Evolutionary conservation across 805 yeast genomes (phyloP), one percentile per base, ranked within the genome.

Genomic region (Candida odintsovae): DNA sequence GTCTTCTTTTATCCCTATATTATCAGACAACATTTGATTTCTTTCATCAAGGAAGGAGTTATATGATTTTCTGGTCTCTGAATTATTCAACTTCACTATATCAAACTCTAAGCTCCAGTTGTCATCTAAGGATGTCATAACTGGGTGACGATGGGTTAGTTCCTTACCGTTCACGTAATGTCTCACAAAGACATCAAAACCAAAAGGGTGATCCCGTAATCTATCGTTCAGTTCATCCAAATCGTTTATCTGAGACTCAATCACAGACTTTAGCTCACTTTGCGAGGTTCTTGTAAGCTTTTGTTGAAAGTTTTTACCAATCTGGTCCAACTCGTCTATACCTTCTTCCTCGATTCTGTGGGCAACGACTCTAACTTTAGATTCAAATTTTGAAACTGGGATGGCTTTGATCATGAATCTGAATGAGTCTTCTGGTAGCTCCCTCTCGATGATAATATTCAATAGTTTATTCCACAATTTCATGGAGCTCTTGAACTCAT

Each of bases 401-500:
- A 47, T 50, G 0, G 64, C 54, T 38, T 50, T 55, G 1, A 64
- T 42, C 11, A 66, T 57, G 44, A 75, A 45, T 44, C 78, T 64
- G 47, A 69, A 70, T 2, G 76, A 66, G 29, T 58, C 51, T 10
- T 64, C 58, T 2, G 68, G 58, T 3, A 54, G 28, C 13, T 58
- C 59, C n/a, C 65, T 57, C 18, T 63, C 48, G 0, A 63, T 59
- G 23, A 79, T 63, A 3, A 55, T 49, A 22, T 72, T 66, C 46
- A 84, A 50, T 2, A 82, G 38, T 18, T 67, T 62, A n/a, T 67
- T 63, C 67, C 86, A 70, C 2, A 87, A 60, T 11, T 69, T 61
- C 49, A 85, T 55, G 7, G 90, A 81, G 18, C 76, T 59, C 51
- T 72, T 76, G 62, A 88, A 86, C 61, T 89, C 96, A 15, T 64